Conservation (phyloP, 1,139 yeast species). For the Scheffersomyces quercinus region DNA sequence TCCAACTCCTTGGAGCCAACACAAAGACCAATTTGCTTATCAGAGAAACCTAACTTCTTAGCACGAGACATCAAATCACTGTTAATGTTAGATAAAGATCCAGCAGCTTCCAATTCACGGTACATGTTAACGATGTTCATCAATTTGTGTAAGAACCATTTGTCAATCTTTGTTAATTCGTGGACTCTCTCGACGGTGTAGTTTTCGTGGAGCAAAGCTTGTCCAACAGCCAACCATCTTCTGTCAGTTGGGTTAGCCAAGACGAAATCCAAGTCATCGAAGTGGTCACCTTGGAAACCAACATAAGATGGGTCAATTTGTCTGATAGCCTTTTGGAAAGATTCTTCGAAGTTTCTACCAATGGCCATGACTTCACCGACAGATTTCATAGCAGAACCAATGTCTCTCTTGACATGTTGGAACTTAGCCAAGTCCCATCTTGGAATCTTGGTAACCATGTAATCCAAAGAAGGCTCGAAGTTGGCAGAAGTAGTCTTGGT, state of each 20-base stretch:
- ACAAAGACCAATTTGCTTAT: constrained; percentile 83
- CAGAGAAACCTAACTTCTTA: constrained; percentile 93
- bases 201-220: constrained; percentile 86
- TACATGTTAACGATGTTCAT: constrained; percentile 90
- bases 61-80: constrained; percentile 74
- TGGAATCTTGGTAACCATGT: constrained; percentile 95
- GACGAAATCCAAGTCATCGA: constrained; percentile 76
- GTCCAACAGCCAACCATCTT: constrained; percentile 98
- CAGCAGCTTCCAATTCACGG: constrained; percentile 69
- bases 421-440: constrained; percentile 97
- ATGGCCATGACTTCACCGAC: constrained; percentile 99
- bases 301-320: constrained; percentile 89
- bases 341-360: constrained; percentile 96
- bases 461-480: constrained; percentile 96
- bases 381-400: constrained; percentile 96
- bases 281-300: constrained; percentile 90
- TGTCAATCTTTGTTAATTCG: constrained; percentile 87
- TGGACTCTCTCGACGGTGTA: constrained; percentile 91
- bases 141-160: constrained; percentile 92
- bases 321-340: constrained; percentile 96
- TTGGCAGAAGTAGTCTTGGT: constrained; percentile 95
- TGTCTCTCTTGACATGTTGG: constrained; percentile 89
- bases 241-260: constrained; percentile 93
- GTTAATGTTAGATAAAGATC: constrained; percentile 54
- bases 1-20: constrained; percentile 70